Evolutionary conservation across 192 early-diverging fungal species (phyloP).

Genomic region (Obelidium mucronatum): DNA sequence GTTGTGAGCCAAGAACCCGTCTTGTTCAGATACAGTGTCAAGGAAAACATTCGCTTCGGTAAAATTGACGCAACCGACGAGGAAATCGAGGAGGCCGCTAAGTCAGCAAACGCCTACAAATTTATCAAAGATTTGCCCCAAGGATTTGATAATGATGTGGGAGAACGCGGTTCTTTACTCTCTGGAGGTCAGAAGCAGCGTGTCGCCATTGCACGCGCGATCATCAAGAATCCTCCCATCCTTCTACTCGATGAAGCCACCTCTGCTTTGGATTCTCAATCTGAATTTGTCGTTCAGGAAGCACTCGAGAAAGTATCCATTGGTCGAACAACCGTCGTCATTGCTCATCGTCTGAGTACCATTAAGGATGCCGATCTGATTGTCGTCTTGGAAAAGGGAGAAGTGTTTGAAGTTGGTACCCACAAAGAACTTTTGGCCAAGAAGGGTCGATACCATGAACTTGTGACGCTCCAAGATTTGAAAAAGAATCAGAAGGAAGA

Average conservation of each 20-base stretch:
- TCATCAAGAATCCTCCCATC: constrained; percentile 86
- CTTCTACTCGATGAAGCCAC: constrained; percentile 70
- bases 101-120: constrained; percentile 78
- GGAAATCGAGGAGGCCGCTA: constrained; percentile 46
- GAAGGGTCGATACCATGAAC: constrained; percentile 66
- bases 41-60: constrained; percentile 58
- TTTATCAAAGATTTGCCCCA: constrained; percentile 86
- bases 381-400: constrained; percentile 70
- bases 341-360: constrained; percentile 91
- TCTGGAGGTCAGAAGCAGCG: constrained; percentile 86
- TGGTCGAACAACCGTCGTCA: constrained; percentile 84
- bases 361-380: constrained; percentile 85
- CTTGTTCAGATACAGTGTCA: constrained; percentile 51
- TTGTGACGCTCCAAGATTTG: constrained; percentile 53
- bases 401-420: constrained; percentile 72
- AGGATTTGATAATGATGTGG: constrained; percentile 56
- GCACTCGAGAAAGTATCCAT: constrained; percentile 54
- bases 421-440: constrained; percentile 75
- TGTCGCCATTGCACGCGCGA: constrained; percentile 79
- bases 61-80: constrained; percentile 66
- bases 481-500: constrained; percentile 21
- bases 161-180: constrained; percentile 58
- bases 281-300: constrained; percentile 57
- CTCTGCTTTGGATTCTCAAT: constrained; percentile 57
- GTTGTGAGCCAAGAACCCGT: constrained; percentile 63